Evolutionary conservation across 148 eudicot genomes (phyloP), one percentile per base, ranked within the genome.

Genomic region (Persicaria tinctoria): DNA sequence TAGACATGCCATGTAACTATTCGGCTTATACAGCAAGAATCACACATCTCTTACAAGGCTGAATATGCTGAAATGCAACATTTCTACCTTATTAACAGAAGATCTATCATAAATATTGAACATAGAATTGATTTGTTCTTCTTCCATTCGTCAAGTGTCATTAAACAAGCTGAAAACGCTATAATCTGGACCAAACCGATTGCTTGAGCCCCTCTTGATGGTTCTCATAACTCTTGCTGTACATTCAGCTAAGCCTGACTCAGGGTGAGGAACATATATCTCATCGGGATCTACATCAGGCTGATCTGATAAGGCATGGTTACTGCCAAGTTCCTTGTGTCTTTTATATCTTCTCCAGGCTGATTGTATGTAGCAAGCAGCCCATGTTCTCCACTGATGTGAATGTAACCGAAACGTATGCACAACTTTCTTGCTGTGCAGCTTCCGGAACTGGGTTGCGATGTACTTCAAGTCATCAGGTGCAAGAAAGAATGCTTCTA

Each of bases 321-420:
- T 16, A 53, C 11, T 53, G n/a, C n/a, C 11, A 10, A 72, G 71
- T 13, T 70, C 76, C 80, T 76, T 82, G 68, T 81, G 17, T 69
- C 55, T 82, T 63, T 75, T 82, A 72, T 84, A 68, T 76, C 87
- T 75, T 2, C 85, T 68, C 89, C 89, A 87, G 4, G 83, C 87
- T 4, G 79, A 83, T 47, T 87, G 89, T 54, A 87, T 78, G 9
- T 81, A 87, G 76, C 86, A 85, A 2, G 87, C 16, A 32, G 41
- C 41, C 41, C 41, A 32, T 32, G 41, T 32, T 32, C 41, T 32
- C 41, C 41, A 32, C 41, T 84, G 89, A 79, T 85, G 84, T 3
- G 87, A 83, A 68, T 87, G 83, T 74, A 84, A 85, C 74, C 89
- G 79, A 48, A 86, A 86, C 73, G 82, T 86, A 53, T 84, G 85